Evolutionary conservation across 2,329 filamentous ascomycete genomes (phyloP), one percentile per base, ranked within the genome.

Genomic region (Colletotrichum shisoi): DNA sequence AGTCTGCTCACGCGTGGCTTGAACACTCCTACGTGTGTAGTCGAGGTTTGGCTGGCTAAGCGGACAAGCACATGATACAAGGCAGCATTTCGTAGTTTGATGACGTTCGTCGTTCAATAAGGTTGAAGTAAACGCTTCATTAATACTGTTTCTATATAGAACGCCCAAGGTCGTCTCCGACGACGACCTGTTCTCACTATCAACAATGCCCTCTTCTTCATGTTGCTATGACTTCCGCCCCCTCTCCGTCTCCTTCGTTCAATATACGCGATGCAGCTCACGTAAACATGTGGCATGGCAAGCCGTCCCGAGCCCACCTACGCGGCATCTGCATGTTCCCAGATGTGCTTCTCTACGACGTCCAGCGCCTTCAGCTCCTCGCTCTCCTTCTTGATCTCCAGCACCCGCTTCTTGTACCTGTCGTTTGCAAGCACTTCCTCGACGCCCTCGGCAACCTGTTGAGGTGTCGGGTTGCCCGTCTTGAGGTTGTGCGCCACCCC

Each of bases 401-500:
- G 53, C 3, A 75, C 76, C 5, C 74, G 72, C 62, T 65, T 68
- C 69, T 76, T 76, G 67, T 74, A 81, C 24, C 63, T 70, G 1
- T 42, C 48, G 9, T 79, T 71, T 0, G 13, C 54, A 42, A 81
- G 67, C 0, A 81, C 68, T 24, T 70, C 70, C 3, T 77, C 71
- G 17, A 81, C 75, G 0, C 70, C 78, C 3, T 63, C 71, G 1
- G 69, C 64, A 5, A 80, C 69, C 51, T 75, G 67, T 27, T 74
- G 72, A 1, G 65, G 42, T 1, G 70, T 73, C 11, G 79, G 78
- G 2, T 44, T 66, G 27, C 77, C 76, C 0, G 77, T 79, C 40
- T 71, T 69, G 21, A 85, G 72, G 69, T 84, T 83, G 45, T 82
- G 74, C 0, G 79, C 82, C 5, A 83, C 73, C 9, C 82, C 82